Evolutionary conservation across 177 flowering plant species (phyloP).

Genomic region (Vitis hybrid): DNA sequence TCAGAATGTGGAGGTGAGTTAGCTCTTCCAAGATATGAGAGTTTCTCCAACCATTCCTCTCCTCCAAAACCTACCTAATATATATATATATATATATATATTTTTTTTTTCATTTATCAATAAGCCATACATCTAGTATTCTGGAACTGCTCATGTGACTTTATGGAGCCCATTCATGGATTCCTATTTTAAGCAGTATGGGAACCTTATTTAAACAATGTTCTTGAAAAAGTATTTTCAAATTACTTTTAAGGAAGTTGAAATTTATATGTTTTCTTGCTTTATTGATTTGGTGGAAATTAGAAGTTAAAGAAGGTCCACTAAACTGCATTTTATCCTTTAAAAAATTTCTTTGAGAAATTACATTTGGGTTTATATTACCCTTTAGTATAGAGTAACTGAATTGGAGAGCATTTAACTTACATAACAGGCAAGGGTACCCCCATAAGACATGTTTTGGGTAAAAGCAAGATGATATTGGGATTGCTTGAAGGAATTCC

Average conservation of each 20-base stretch:
- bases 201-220: too few relatives aligned
- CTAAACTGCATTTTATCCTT: background rate
- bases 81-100: too few relatives aligned
- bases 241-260: background rate
- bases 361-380: background rate
- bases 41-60: background rate
- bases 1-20: slow-evolving; percentile 72
- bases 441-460: slow-evolving; percentile 70
- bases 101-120: background rate
- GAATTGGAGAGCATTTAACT: slow-evolving; percentile 8
- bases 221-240: too few relatives aligned
- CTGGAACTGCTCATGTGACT: too few relatives aligned
- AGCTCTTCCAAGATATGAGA: background rate
- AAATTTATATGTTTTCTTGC: background rate
- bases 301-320: background rate
- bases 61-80: background rate
- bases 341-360: background rate
- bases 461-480: slow-evolving; percentile 88
- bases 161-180: too few relatives aligned
- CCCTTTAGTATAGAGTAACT: background rate
- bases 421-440: slow-evolving; percentile 62
- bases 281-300: background rate
- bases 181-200: too few relatives aligned
- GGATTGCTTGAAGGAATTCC: slow-evolving; percentile 93
- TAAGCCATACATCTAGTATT: too few relatives aligned